Conservation (phyloP, 495 filamentous ascomycete species). For the Aspergillus carlsbadensis region DNA sequence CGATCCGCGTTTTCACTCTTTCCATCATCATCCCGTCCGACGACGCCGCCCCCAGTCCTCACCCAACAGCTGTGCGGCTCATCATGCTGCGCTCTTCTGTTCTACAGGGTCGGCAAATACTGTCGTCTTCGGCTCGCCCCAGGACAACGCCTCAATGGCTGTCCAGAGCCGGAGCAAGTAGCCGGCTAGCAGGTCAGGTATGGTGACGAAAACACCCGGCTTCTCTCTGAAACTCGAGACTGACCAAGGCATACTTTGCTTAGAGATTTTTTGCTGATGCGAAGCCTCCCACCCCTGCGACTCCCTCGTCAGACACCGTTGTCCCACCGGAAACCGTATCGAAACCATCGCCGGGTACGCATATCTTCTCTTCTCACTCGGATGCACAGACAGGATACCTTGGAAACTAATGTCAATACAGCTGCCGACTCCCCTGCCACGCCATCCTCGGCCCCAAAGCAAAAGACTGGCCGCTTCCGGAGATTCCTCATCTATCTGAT, state of each 20-base stretch:
- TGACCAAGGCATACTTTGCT: neutral
- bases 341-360: slow-evolving; percentile 50
- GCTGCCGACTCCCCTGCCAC: slow-evolving; percentile 27
- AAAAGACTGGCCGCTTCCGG: slow-evolving; percentile 74
- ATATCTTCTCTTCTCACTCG: slow-evolving; percentile 30
- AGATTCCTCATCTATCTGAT: slow-evolving; percentile 71
- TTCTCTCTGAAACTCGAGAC: neutral
- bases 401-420: slow-evolving; percentile 20
- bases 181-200: slow-evolving; percentile 47
- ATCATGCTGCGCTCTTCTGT: slow-evolving; percentile 52
- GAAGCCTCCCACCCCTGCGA: slow-evolving; percentile 41
- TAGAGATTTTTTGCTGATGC: slow-evolving; percentile 49
- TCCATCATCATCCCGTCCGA: slow-evolving; percentile 34
- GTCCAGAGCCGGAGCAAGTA: slow-evolving; percentile 42
- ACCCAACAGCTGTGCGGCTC: slow-evolving; percentile 44
- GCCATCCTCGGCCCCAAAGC: slow-evolving; percentile 49
- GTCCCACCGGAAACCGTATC: slow-evolving; percentile 63
- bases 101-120: slow-evolving; percentile 44
- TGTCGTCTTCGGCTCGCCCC: slow-evolving; percentile 44
- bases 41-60: slow-evolving; percentile 28
- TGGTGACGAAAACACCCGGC: slow-evolving; percentile 18
- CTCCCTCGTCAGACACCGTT: slow-evolving; percentile 50
- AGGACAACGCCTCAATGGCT: slow-evolving; percentile 48
- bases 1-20: slow-evolving; percentile 31
- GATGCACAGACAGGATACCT: slow-evolving; percentile 9